Base-by-base conservation (phyloP, 2,329 filamentous ascomycete species). In the Cordyceps militaris region DNA sequence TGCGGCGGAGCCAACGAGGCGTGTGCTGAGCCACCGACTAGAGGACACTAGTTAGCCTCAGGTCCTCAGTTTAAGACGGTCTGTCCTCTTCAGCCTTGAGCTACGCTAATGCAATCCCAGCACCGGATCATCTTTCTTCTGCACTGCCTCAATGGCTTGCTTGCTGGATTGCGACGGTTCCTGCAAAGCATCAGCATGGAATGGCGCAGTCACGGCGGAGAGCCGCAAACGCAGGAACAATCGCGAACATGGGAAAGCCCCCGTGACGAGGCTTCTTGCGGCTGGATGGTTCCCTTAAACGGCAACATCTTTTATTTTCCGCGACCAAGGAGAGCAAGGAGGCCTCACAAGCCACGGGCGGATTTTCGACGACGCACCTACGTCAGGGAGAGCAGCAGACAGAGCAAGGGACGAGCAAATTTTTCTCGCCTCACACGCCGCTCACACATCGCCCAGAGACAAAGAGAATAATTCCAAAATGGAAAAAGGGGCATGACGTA, bases 401-500 rank as follows among this genome's bases (percentile, higher is more conserved):
- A 38, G 6, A n/a, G 38, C 30, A 16, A 38, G 34, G n/a, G n/a
- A 26, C 6, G 32, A 50, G 32, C 14, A 19, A 11, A 9, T 40
- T 14, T 40, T 16, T 43, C 16, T 36, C 34, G n/a, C 13, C 38
- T 23, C 8, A 7, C 26, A 5, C n/a, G 13, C 21, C 8, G 5
- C 3, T 46, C 21, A 24, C 23, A 9, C 21, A 26, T 16, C 32
- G 10, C n/a, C n/a, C 21, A 23, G 40, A 55, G 16, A 23, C 9
- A 16, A 24, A n/a, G 47, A n/a, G 5, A 4, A 32, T 38, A 46
- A 24, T 32, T 3, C 6, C 1, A 10, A 48, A 56, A 42, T 42
- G 24, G 34, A 49, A 56, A 56, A 56, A 47, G 7, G 2, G 21
- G 16, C 52, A 56, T 56, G 53, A 56, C 53, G 53, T 56, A 56